These are phyloP conservation scores for Phaffomyces thermotolerans DNA, from an alignment of 805 yeast genomes.

Conservation along the genomic window DNA sequence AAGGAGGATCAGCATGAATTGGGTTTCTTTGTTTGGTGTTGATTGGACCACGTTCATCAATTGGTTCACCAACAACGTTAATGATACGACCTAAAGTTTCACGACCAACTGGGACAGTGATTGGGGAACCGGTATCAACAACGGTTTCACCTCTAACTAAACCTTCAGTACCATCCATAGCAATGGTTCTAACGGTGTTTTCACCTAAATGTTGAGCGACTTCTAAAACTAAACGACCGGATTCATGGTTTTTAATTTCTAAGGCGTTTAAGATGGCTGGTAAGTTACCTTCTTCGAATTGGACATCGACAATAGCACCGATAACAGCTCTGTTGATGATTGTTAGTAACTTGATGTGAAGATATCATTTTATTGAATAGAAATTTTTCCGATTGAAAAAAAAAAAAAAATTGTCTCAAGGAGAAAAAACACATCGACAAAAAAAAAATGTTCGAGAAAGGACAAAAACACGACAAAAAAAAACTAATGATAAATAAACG, in stretches of 20 bases:
- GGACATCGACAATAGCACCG: conserved; percentile 99
- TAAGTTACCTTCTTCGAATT: conserved; percentile 93
- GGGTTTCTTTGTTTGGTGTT: conserved; percentile 90
- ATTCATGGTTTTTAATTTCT: conserved; percentile 70
- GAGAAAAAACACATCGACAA: not conserved
- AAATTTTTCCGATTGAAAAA: not conserved
- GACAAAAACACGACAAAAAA: conserved; percentile 1
- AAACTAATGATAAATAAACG: not conserved
- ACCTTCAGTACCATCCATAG: conserved; percentile 99
- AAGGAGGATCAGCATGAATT: conserved; percentile 97
- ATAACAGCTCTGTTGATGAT: conserved; percentile 68
- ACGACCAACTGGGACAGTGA: conserved; percentile 98
- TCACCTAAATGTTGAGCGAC: conserved; percentile 99
- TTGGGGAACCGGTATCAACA: conserved; percentile 95
- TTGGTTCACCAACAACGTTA: conserved; percentile 98
- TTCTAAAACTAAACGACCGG: conserved; percentile 85
- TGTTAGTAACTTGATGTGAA: conserved; percentile 14
- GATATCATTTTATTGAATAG: not conserved
- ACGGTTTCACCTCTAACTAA: conserved; percentile 94
- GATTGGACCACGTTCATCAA: conserved; percentile 99
- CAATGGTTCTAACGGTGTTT: conserved; percentile 99
- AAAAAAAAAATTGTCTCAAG: too few species aligned
- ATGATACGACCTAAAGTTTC: conserved; percentile 98
- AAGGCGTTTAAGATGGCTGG: conserved; percentile 98
- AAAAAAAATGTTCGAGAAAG: not conserved